phyloP scores from a whole-genome alignment of 164 flowering plant genomes.

The Sextonia rubra region DNA sequence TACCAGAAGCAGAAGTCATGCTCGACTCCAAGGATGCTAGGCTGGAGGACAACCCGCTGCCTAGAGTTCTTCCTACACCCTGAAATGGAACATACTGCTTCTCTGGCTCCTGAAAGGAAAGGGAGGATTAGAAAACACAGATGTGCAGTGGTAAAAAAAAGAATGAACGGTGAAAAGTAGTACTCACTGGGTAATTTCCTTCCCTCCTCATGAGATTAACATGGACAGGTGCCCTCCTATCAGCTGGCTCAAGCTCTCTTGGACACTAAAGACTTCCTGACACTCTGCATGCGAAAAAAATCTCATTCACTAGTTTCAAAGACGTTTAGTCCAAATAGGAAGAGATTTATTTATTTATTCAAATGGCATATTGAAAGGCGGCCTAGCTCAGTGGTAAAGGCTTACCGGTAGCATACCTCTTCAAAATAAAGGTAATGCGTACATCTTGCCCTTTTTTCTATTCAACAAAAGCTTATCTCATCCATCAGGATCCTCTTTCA shows the following conservation, averaged over 20 bases:
- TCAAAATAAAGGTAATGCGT: no score
- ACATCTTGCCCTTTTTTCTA: no score
- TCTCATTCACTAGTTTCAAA: no score
- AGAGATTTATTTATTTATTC: no score
- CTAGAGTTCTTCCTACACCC: conserved; percentile 78
- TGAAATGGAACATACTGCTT: conserved; percentile 49
- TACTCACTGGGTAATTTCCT: conserved; percentile 48
- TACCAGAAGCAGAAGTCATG: conserved; percentile 17
- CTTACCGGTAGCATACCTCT: no score
- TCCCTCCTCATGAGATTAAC: conserved; percentile 60
- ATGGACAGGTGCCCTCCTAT: conserved; percentile 47
- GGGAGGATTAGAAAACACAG: not conserved
- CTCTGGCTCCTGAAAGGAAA: conserved; percentile 51
- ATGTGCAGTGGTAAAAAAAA: not conserved
- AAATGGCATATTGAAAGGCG: no score
- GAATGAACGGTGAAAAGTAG: not conserved
- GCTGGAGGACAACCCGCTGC: conserved; percentile 28
- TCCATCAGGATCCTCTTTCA: no score
- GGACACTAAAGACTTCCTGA: conserved; percentile 77
- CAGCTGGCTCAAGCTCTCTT: conserved; percentile 66
- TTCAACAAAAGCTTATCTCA: no score
- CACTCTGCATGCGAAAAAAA: conserved; percentile 52
- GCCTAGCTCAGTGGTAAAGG: no score
- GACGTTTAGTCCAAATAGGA: no score
- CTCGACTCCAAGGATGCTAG: conserved; percentile 21